Base-by-base conservation (phyloP, 768 basidiomycete genomes). In the Rhodotorula toruloides region DNA sequence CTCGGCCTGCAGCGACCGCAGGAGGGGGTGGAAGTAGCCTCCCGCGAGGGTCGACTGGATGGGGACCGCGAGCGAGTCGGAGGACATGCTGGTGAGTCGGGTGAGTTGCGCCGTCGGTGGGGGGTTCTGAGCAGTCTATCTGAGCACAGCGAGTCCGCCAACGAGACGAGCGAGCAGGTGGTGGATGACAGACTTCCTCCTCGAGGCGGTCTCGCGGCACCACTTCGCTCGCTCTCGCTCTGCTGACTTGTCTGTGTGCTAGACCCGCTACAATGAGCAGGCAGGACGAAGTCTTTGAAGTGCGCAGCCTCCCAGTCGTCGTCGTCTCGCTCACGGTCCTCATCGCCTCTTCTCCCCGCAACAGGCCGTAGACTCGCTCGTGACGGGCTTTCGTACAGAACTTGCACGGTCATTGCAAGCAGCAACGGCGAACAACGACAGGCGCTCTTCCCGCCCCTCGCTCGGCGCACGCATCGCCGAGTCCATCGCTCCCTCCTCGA, bases 21-120 rank as follows among this genome's bases (percentile, higher is more conserved):
- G 83, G 70, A 90, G 83, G 22, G 92, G 88, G 79, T 97, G 91
- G 64, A 89, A 86, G 80, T 94, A 96, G 46, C 94, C 93, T 65
- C 93, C 93, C 77, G 94, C 72, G 21, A 74, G 70, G 32, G 61
- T 62, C 22, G 56, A 52, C 11, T 61, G 58, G 53, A 67, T 62
- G 22, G 70, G 70, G 25, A 69, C 63, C 19, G 10, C 16, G 31
- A 19, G 32, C 25, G 6, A 22, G 22, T 58, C n/a, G 50, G 21
- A 25, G 19, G 52, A 7, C 22, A 11, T 31, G 19, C 16, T 10
- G 17, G 14, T 12, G 32, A 21, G 49, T 50, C 4, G 31, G 17
- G 43, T n/a, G n/a, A n/a, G n/a, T n/a, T n/a, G n/a, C n/a, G n/a
- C n/a, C n/a, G n/a, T n/a, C n/a, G n/a, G n/a, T n/a, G n/a, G n/a